A percentile compares a stretch with the other conserved stretches of the same genome.
Evolutionary conservation across 768 basidiomycete genomes (phyloP).

Genomic region (Chalciporus sphaerocephalus): DNA sequence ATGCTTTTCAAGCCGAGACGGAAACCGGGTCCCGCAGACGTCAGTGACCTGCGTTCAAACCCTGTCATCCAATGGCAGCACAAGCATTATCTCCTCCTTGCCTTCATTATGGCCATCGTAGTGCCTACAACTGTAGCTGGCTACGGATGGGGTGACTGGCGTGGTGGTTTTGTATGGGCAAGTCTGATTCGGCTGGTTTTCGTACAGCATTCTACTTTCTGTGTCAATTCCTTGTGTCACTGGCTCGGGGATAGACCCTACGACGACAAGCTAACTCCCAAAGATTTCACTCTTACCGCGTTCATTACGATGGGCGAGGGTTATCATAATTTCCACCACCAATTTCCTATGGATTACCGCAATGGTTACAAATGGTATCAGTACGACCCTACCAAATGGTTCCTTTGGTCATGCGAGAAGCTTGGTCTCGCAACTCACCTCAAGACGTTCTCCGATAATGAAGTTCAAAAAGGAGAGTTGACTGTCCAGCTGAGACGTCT

Average conservation of each 20-base stretch:
- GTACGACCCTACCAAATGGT: slow-evolving; percentile 91
- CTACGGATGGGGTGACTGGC: slow-evolving; percentile 23
- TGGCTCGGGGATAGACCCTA: slow-evolving; percentile 89
- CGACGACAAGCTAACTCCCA: slow-evolving; percentile 90
- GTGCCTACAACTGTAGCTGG: slow-evolving; percentile 50
- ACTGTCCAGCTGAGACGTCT: slow-evolving; percentile 89
- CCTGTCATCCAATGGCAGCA: slow-evolving; percentile 82
- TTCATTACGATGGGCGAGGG: slow-evolving; percentile 91
- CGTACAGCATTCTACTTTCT: slow-evolving; percentile 90
- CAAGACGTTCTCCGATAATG: slow-evolving; percentile 58
- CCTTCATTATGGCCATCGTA: slow-evolving; percentile 61
- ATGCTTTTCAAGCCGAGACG: slow-evolving; percentile 85
- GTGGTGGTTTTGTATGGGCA: slow-evolving; percentile 29
- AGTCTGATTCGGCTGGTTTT: slow-evolving; percentile 56
- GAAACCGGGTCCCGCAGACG: slow-evolving; percentile 80
- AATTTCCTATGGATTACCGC: slow-evolving; percentile 92
- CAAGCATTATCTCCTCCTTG: slow-evolving; percentile 61
- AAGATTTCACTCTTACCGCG: slow-evolving; percentile 81
- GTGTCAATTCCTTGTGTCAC: slow-evolving; percentile 90
- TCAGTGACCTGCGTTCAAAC: slow-evolving; percentile 76
- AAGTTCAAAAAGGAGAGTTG: slow-evolving; percentile 76
- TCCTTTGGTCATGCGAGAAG: slow-evolving; percentile 45
- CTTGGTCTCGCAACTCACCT: slow-evolving; percentile 50
- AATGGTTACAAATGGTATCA: slow-evolving; percentile 87
- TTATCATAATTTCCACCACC: slow-evolving; percentile 96